Percentiles rank a stretch among this genome's conserved stretches.
Evolutionary conservation across 805 yeast genomes (phyloP).

Genomic region (Wickerhamomyces queroliae): DNA sequence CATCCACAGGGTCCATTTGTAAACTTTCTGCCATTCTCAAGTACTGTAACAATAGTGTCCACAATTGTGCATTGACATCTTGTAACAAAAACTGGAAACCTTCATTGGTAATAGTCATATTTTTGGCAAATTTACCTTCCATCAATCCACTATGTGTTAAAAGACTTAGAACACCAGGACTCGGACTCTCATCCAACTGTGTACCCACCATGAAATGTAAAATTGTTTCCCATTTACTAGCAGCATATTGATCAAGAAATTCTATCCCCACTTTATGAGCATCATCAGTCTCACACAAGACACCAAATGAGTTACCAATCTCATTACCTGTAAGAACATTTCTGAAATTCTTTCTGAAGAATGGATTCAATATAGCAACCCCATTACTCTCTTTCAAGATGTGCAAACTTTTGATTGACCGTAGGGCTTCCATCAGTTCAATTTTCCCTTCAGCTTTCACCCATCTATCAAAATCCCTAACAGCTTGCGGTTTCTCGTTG

Average conservation of each 20-base stretch:
- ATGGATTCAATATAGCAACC: slow-evolving; percentile 54
- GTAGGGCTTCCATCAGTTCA: slow-evolving; percentile 66
- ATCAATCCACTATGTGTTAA: slow-evolving; percentile 79
- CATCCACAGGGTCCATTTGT: slow-evolving; percentile 94
- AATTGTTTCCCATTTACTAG: slow-evolving; percentile 89
- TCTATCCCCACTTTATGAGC: slow-evolving; percentile 53
- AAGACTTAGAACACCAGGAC: slow-evolving; percentile 74
- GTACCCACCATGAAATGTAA: slow-evolving; percentile 98
- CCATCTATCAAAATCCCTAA: slow-evolving; percentile 70
- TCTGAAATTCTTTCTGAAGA: slow-evolving; percentile 69
- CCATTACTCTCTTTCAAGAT: slow-evolving; percentile 54
- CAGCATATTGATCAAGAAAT: slow-evolving; percentile 74
- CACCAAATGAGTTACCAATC: slow-evolving; percentile 70
- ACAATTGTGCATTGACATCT: slow-evolving; percentile 88
- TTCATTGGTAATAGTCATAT: slow-evolving; percentile 71
- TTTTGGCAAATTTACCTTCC: slow-evolving; percentile 49
- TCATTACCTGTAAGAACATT: slow-evolving; percentile 82
- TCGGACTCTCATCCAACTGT: slow-evolving; percentile 60
- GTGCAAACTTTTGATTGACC: slow-evolving; percentile 71
- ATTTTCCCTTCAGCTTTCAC: slow-evolving; percentile 52
- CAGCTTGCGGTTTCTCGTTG: slow-evolving; percentile 64
- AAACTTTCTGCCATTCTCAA: slow-evolving; percentile 76
- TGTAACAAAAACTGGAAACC: slow-evolving; percentile 94
- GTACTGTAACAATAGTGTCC: slow-evolving; percentile 88
- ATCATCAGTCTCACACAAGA: slow-evolving; percentile 50